phyloP scores from a whole-genome alignment of 2,329 filamentous ascomycete species.

The Exophiala mesophila region DNA sequence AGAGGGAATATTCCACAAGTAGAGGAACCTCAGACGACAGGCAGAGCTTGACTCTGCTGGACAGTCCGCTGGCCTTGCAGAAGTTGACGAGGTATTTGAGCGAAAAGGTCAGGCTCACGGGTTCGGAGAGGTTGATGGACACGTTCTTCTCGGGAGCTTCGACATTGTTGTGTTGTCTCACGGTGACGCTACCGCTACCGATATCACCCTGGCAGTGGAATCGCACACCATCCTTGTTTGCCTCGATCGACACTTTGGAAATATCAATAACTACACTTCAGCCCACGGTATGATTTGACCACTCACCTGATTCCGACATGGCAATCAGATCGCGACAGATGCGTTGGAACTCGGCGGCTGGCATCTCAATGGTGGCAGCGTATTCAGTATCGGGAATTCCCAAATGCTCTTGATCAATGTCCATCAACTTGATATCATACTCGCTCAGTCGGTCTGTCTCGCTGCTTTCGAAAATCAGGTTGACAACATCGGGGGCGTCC shows the following conservation, averaged over 20 bases:
- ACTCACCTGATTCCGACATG: constrained; percentile 89
- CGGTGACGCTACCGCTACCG: constrained; percentile 86
- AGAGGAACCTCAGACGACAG: constrained; percentile 95
- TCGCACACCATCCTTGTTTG: constrained; percentile 94
- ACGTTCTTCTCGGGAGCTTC: constrained; percentile 85
- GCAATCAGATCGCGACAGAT: constrained; percentile 79
- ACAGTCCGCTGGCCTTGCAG: constrained; percentile 91
- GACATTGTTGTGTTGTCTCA: constrained; percentile 80
- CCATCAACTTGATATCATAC: constrained; percentile 99
- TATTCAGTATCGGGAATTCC: constrained; percentile 99
- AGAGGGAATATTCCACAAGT: constrained; percentile 82
- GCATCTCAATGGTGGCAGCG: constrained; percentile 84
- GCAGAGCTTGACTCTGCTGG: constrained; percentile 78
- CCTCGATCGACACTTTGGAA: constrained; percentile 84
- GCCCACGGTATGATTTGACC: neutral
- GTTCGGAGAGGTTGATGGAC: constrained; percentile 84
- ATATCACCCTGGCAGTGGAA: constrained; percentile 93
- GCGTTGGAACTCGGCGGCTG: constrained; percentile 81
- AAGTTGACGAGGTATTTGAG: constrained; percentile 99
- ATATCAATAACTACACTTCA: neutral
- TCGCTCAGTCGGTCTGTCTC: constrained; percentile 89
- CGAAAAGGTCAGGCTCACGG: constrained; percentile 91
- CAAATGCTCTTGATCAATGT: constrained; percentile 99
- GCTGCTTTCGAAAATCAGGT: constrained; percentile 88
- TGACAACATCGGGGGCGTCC: constrained; percentile 91